These are phyloP conservation scores for Gamarada debralockiae DNA, from an alignment of 495 filamentous ascomycete species.

Conservation along the genomic window DNA sequence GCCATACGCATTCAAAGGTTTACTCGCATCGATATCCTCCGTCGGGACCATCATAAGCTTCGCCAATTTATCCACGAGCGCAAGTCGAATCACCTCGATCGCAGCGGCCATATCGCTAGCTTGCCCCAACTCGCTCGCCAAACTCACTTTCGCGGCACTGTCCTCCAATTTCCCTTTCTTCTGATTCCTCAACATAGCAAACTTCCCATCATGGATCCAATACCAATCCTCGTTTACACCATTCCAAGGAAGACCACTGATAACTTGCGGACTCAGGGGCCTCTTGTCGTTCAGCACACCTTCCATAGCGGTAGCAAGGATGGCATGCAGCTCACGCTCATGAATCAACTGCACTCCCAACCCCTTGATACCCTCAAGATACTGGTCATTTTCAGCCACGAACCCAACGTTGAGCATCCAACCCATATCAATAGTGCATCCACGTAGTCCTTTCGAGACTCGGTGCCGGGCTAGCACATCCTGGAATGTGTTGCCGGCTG, in stretches of 20 bases:
- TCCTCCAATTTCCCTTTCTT: too few relatives aligned
- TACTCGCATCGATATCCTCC: not conserved
- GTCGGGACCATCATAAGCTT: not conserved
- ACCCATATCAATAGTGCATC: conserved; percentile 47
- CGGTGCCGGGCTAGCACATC: conserved; percentile 25
- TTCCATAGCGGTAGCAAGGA: conserved; percentile 16
- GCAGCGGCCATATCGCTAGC: not conserved
- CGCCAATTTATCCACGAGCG: not conserved
- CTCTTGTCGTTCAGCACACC: not conserved
- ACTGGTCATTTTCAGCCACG: conserved; percentile 11
- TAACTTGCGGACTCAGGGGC: conserved; percentile 10
- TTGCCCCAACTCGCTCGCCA: not conserved
- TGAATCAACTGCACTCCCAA: not conserved
- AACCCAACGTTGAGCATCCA: conserved; percentile 32
- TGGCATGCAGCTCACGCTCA: conserved; percentile 6
- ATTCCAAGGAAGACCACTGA: conserved; percentile 10
- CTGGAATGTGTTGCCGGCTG: conserved; percentile 47
- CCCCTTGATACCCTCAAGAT: not conserved
- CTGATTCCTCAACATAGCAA: not conserved
- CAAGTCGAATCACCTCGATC: not conserved
- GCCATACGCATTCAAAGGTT: conserved; percentile 6
- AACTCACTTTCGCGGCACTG: not conserved
- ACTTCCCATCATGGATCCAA: not conserved
- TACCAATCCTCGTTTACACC: not conserved
- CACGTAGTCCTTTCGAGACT: conserved; percentile 37